Evolutionary conservation across 208 protist genomes (phyloP), one percentile per base, ranked within the genome.

Genomic region (Wallacemonas sp.): DNA sequence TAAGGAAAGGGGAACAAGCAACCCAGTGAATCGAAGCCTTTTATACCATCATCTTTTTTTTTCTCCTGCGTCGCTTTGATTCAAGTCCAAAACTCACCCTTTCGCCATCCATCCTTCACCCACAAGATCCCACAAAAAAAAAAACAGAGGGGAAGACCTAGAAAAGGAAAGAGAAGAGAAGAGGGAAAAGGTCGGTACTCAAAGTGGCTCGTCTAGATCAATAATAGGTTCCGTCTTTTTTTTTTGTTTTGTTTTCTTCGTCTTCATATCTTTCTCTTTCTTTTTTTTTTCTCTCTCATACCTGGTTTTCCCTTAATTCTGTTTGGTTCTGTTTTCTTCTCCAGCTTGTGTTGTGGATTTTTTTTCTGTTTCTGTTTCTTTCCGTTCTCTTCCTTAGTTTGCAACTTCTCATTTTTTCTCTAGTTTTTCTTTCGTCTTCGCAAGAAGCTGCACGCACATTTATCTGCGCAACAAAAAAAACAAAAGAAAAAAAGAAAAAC

Each of bases 281-380:
- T 36, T 21, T 65, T 17, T 56, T 65, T 65, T 41, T 53, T 56
- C 31, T 26, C 31, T 71, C 44, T 44, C 26, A 36, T 55, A 55
- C 44, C 44, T 5, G 5, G 17, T 49, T 19, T 19, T 8, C 19
- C 44, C 17, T 6, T 11, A 21, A 58, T 30, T 22, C 31, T 58
- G 14, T 44, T 44, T n/a, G 17, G 14, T 21, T 34, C 36, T 39
- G 36, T 65, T 49, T 62, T 38, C 26, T 39, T 33, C 17, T 54
- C 53, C 8, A 26, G 19, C 8, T 56, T 62, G 28, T 45, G 0
- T 51, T 38, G 19, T 39, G 38, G 34, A 15, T 68, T 47, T 39
- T 63, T 33, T 21, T 60, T 49, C 19, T 34, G 12, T 22, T 39
- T 26, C 26, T 36, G 30, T 62, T 42, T n/a, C 17, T 46, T 14